phyloP scores from a whole-genome alignment of 1,284 basidiomycete genomes.

The Sutorius eximius region DNA sequence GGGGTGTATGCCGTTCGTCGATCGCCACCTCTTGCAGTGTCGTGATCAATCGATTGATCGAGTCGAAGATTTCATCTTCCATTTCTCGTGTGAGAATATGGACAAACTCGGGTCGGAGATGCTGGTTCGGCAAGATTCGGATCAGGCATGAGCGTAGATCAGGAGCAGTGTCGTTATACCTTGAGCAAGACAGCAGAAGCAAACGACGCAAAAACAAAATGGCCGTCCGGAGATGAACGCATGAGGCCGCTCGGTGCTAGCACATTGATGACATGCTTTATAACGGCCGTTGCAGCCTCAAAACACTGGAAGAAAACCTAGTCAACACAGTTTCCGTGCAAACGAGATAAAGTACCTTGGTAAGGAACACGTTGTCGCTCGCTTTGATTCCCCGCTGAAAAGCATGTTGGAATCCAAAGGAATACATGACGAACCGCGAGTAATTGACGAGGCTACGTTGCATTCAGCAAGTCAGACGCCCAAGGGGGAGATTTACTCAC shows the following conservation, averaged over 20 bases:
- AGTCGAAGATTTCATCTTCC: slow-evolving; percentile 66
- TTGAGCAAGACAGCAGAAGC: slow-evolving; percentile 83
- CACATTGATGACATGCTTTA: slow-evolving; percentile 62
- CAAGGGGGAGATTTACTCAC: slow-evolving; percentile 42
- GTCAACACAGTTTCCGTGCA: not conserved
- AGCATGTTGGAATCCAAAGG: slow-evolving; percentile 82
- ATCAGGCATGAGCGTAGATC: not conserved
- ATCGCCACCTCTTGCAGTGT: slow-evolving; percentile 75
- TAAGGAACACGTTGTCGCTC: slow-evolving; percentile 65
- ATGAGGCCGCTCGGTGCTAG: slow-evolving; percentile 75
- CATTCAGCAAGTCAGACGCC: slow-evolving; percentile 16
- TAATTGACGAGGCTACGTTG: slow-evolving; percentile 64
- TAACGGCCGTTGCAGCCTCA: slow-evolving; percentile 66
- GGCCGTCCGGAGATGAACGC: slow-evolving; percentile 80
- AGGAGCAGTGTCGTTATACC: slow-evolving; percentile 38
- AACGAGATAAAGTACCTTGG: slow-evolving; percentile 47
- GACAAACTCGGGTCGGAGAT: slow-evolving; percentile 72
- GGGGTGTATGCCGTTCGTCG: slow-evolving; percentile 79
- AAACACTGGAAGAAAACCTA: slow-evolving; percentile 46
- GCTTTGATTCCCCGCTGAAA: slow-evolving; percentile 66
- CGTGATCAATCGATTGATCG: slow-evolving; percentile 71
- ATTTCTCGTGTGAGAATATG: slow-evolving; percentile 55
- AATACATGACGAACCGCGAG: slow-evolving; percentile 82
- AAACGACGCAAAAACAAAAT: slow-evolving; percentile 83
- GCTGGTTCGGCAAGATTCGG: slow-evolving; percentile 36